Percentiles rank a stretch among this genome's conserved stretches.
These are phyloP conservation scores for Phytophthora ohioensis DNA, from an alignment of 352 stramenopile species.

Conservation along the genomic window DNA sequence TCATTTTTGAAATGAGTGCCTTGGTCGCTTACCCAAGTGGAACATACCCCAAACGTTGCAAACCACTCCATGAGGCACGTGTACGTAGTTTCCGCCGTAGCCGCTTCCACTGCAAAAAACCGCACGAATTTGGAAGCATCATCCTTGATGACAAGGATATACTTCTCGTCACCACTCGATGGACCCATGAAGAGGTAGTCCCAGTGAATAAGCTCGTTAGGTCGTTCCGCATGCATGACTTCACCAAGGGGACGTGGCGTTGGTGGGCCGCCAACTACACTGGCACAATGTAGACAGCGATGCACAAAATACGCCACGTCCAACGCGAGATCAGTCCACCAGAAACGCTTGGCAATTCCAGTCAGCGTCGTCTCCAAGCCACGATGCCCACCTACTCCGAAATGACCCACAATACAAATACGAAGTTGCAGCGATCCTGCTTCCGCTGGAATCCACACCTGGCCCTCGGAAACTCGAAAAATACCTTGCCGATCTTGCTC, in stretches of 20 bases:
- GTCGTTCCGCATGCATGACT: neutral
- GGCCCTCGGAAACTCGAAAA: neutral
- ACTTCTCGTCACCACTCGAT: no score
- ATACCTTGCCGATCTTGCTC: neutral
- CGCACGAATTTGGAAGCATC: no score
- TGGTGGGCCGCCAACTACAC: neutral
- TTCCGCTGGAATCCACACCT: constrained; percentile 10
- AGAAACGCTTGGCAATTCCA: neutral
- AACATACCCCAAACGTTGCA: no score
- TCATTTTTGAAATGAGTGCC: no score
- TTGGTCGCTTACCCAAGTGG: no score
- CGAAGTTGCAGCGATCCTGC: constrained; percentile 5
- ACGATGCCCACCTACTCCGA: constrained; percentile 10
- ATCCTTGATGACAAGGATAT: no score
- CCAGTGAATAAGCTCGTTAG: neutral
- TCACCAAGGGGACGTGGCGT: neutral
- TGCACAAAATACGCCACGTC: constrained; percentile 1
- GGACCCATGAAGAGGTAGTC: no score
- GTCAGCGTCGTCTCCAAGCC: neutral
- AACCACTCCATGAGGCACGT: no score
- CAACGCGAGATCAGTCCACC: neutral
- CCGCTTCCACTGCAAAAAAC: no score
- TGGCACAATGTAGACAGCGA: constrained; percentile 1
- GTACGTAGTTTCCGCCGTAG: no score
- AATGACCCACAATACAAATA: constrained; percentile 16